phyloP scores from a whole-genome alignment of 805 yeast species.

The Saturnispora bothae region DNA sequence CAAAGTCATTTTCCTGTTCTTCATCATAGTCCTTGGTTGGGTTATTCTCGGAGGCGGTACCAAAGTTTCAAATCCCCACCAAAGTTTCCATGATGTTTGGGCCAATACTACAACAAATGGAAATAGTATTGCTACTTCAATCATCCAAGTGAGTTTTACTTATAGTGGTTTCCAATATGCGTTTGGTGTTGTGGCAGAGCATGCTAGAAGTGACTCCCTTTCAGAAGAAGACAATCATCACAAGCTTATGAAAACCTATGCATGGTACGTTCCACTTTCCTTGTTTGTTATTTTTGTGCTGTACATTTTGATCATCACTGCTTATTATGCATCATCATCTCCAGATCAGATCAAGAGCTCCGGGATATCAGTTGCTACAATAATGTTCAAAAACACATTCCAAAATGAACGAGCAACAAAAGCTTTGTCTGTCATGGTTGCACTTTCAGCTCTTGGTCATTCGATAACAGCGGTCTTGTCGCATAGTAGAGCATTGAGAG shows the following conservation, averaged over 20 bases:
- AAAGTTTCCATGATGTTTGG: constrained; percentile 29
- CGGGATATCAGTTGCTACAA: constrained; percentile 65
- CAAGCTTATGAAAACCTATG: constrained; percentile 39
- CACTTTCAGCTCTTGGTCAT: constrained; percentile 72
- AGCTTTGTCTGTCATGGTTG: constrained; percentile 72
- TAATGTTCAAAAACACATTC: constrained; percentile 63
- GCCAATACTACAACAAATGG: constrained; percentile 33
- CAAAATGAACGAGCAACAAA: constrained; percentile 46
- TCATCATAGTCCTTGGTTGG: constrained; percentile 73
- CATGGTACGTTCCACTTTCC: constrained; percentile 67
- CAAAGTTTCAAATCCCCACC: constrained; percentile 17
- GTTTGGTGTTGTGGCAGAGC: constrained; percentile 28
- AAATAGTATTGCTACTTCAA: constrained; percentile 33
- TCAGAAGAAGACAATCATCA: constrained; percentile 39
- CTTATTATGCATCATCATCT: constrained; percentile 70
- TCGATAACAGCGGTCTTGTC: constrained; percentile 72
- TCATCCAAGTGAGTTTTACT: constrained; percentile 34
- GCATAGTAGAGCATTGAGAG: constrained; percentile 74
- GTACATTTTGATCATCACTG: constrained; percentile 67
- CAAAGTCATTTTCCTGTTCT: constrained; percentile 59
- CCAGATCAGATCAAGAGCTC: constrained; percentile 45
- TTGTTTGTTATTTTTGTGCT: constrained; percentile 48
- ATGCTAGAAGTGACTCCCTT: constrained; percentile 30
- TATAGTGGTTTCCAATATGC: constrained; percentile 34
- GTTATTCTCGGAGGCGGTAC: constrained; percentile 71